Evolutionary conservation across 2,329 filamentous ascomycete genomes (phyloP), one percentile per base, ranked within the genome.

Genomic region (Dactylellina leptospora): DNA sequence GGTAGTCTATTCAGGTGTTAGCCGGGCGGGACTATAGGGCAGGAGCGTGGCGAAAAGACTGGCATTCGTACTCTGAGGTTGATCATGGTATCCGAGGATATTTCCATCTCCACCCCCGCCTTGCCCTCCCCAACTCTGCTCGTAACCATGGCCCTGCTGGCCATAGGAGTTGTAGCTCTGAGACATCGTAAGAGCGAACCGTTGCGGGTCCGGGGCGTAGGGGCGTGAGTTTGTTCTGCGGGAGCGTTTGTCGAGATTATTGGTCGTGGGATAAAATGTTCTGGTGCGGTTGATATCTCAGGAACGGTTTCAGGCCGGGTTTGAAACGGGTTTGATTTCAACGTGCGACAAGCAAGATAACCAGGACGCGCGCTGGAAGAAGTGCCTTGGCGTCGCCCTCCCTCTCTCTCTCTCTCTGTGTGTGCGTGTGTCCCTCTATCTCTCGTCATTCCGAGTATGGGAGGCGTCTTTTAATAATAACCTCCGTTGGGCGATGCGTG

Each of bases 1-100:
- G 45, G 36, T 72, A 72, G 54, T 72, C 68, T 72, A 50, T n/a
- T n/a, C n/a, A n/a, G n/a, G n/a, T n/a, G n/a, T n/a, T n/a, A n/a
- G n/a, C 36, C 45, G 23, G 54, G 53, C 22, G 9, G n/a, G n/a
- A n/a, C n/a, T n/a, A n/a, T n/a, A n/a, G n/a, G n/a, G n/a, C n/a
- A n/a, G n/a, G n/a, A n/a, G n/a, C n/a, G n/a, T n/a, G n/a, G n/a
- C n/a, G n/a, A n/a, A n/a, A n/a, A n/a, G n/a, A n/a, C n/a, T n/a
- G n/a, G 42, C 6, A 38, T 47, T 20, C 53, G 40, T 72, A 72
- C 68, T 64, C 33, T 72, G 68, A 33, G 68, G 68, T 33, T 71
- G 66, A 25, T 71, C 66, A 20, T 63, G 66, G 27, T 71, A 71
- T 30, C 59, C n/a, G n/a, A n/a, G n/a, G n/a, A n/a, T n/a, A n/a